A percentile compares a stretch with the other conserved stretches of the same genome.
These are phyloP conservation scores for Metschnikowia bowlesiae DNA, from an alignment of 805 yeast genomes.

Conservation along the genomic window DNA sequence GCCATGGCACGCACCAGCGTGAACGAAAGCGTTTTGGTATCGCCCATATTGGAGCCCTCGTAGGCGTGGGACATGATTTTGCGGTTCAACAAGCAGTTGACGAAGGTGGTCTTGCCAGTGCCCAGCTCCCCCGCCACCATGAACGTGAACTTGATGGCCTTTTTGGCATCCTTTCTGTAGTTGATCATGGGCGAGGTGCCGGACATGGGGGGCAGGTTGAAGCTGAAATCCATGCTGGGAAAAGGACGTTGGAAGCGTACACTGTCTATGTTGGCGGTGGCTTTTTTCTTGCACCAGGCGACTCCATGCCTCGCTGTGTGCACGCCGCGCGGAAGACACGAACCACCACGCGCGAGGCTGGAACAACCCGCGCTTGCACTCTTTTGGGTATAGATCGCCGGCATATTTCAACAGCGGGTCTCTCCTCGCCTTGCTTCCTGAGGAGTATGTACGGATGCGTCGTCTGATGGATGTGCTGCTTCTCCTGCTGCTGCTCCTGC, in stretches of 20 bases:
- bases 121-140: conserved; percentile 73
- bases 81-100: conserved; percentile 62
- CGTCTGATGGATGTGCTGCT: too few relatives aligned
- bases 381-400: too few relatives aligned
- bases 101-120: conserved; percentile 73
- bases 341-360: background rate
- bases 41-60: conserved; percentile 26
- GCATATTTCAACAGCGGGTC: too few relatives aligned
- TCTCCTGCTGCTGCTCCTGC: too few relatives aligned
- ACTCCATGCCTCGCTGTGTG: background rate
- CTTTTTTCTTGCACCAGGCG: background rate
- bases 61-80: conserved; percentile 58
- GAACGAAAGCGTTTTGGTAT: conserved; percentile 52
- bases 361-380: too few relatives aligned
- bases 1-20: conserved; percentile 54
- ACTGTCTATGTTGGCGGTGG: background rate
- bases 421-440: too few relatives aligned
- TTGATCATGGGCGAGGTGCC: conserved; percentile 41
- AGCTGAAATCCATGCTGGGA: conserved; percentile 18
- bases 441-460: too few relatives aligned
- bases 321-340: background rate
- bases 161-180: conserved; percentile 63
- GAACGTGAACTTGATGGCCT: conserved; percentile 70
- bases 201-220: conserved; percentile 25
- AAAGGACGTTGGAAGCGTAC: background rate